Evolutionary conservation across 2,329 filamentous ascomycete species (phyloP).

Genomic region (Microsporum ferrugineum): DNA sequence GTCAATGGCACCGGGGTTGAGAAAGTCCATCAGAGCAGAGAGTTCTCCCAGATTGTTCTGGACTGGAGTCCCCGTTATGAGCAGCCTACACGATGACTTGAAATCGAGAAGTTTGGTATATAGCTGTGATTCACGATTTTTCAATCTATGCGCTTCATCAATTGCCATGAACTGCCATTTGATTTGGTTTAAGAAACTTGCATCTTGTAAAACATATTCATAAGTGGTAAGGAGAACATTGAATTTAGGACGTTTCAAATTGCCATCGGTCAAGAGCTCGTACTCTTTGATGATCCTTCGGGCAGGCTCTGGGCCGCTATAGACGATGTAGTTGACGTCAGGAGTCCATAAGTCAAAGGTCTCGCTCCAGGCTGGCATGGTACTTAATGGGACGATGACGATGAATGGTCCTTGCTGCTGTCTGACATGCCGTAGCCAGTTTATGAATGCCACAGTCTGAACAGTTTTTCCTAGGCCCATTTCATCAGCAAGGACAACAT

Average conservation of each 20-base stretch:
- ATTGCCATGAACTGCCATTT: conserved; percentile 97
- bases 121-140: conserved; percentile 89
- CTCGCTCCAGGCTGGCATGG: conserved; percentile 95
- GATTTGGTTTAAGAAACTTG: conserved; percentile 71
- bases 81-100: conserved; percentile 71
- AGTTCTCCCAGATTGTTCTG: conserved; percentile 94
- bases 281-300: conserved; percentile 81
- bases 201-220: conserved; percentile 84
- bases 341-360: conserved; percentile 96
- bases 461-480: conserved; percentile 99
- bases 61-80: conserved; percentile 95
- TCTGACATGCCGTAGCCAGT: conserved; percentile 85
- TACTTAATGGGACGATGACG: conserved; percentile 92
- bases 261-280: conserved; percentile 76
- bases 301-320: conserved; percentile 78
- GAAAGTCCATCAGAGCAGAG: conserved; percentile 83
- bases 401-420: conserved; percentile 89
- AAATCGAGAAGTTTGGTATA: conserved; percentile 79
- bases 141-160: conserved; percentile 91
- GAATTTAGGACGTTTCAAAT: conserved; percentile 83
- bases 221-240: conserved; percentile 97
- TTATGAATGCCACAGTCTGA: conserved; percentile 92
- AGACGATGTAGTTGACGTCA: conserved; percentile 93
- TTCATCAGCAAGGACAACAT: conserved; percentile 94
- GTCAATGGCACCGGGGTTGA: conserved; percentile 85